Evolutionary conservation across 2,329 filamentous ascomycete genomes (phyloP).

Genomic region (Colletotrichum liriopes): DNA sequence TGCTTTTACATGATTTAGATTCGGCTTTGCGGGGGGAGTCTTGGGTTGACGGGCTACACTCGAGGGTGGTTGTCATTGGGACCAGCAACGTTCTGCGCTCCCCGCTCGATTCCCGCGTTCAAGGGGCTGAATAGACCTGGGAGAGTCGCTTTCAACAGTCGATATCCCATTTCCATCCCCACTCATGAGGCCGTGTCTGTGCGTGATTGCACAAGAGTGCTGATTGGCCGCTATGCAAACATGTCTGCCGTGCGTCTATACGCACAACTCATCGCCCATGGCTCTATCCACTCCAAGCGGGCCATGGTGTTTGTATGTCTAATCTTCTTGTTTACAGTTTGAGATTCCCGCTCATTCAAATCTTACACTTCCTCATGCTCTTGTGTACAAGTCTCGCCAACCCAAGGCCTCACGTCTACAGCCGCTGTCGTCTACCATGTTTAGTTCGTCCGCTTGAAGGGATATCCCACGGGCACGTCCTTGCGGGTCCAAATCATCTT

Average conservation of each 20-base stretch:
- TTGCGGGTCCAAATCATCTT: constrained; percentile 90
- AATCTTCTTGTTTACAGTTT: constrained; percentile 5
- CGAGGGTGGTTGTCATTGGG: constrained; percentile 28
- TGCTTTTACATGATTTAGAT: constrained; percentile 36
- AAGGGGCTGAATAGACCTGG: constrained; percentile 27
- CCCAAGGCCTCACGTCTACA: background rate
- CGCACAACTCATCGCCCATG: background rate
- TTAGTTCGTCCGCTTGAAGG: constrained; percentile 61
- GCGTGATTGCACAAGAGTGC: background rate
- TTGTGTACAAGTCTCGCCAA: background rate
- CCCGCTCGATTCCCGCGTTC: constrained; percentile 9
- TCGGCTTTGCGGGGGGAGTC: constrained; percentile 33
- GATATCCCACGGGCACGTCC: constrained; percentile 80
- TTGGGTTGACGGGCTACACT: constrained; percentile 19
- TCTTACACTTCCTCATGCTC: background rate
- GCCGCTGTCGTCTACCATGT: background rate
- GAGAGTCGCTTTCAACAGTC: constrained; percentile 23
- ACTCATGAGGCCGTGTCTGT: no score
- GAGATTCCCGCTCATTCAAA: constrained; percentile 4
- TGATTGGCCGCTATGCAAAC: constrained; percentile 22
- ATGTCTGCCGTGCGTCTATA: constrained; percentile 18
- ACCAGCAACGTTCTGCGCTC: constrained; percentile 37
- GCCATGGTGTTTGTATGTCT: background rate
- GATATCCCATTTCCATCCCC: background rate
- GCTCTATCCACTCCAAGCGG: background rate